These are phyloP conservation scores for Corylus heterophylla DNA, from an alignment of 306 rosid species.

Conservation along the genomic window DNA sequence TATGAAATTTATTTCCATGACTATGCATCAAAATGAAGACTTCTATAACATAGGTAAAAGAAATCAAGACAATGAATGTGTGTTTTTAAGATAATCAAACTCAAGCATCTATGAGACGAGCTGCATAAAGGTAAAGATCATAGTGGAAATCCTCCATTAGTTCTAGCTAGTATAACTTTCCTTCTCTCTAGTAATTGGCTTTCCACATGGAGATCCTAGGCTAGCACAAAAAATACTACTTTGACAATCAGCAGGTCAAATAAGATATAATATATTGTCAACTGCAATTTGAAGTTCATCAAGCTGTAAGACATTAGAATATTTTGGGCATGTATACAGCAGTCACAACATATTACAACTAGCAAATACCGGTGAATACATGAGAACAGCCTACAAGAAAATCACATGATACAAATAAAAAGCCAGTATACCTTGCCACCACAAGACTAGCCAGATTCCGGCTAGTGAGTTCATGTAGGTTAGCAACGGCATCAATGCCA, in stretches of 20 bases:
- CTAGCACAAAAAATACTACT: neutral
- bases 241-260: neutral
- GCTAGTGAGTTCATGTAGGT: constrained; percentile 31
- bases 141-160: neutral
- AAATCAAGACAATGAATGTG: neutral
- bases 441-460: constrained; percentile 42
- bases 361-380: neutral
- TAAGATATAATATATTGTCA: neutral
- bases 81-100: neutral
- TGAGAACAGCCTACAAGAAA: neutral
- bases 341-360: neutral
- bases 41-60: neutral
- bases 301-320: neutral
- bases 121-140: neutral
- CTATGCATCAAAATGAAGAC: neutral
- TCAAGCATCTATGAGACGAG: neutral
- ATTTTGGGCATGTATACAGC: neutral
- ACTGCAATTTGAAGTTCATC: neutral
- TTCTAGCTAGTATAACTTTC: neutral
- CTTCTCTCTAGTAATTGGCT: neutral
- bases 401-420: constrained; percentile 2
- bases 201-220: neutral
- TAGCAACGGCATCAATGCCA: constrained; percentile 33
- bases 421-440: constrained; percentile 48
- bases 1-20: neutral